A percentile compares a stretch with the other conserved stretches of the same genome.
These are phyloP conservation scores for Leishmania mexicana DNA, from an alignment of 208 protist genomes.

Conservation along the genomic window DNA sequence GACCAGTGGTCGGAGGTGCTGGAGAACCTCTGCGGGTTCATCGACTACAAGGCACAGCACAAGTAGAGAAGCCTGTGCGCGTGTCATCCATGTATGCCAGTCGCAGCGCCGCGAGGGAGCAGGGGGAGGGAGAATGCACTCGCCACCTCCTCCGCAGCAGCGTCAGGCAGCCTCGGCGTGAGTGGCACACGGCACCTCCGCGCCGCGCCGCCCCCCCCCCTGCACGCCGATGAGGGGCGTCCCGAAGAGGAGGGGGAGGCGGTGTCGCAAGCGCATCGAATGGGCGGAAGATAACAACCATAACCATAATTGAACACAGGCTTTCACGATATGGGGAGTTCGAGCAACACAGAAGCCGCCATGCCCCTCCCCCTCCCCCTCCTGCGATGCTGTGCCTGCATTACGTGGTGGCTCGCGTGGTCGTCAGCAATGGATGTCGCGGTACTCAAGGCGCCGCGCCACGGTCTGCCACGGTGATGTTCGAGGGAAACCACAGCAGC, in stretches of 20 bases:
- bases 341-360: not conserved
- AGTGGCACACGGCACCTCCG: not conserved
- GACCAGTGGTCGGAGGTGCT: slow-evolving; percentile 66
- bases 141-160: not conserved
- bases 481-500: not conserved
- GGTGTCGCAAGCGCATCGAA: not conserved
- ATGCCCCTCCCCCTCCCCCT: not conserved
- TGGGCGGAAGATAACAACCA: not conserved
- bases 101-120: not conserved
- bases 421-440: not conserved
- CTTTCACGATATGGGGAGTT: not conserved
- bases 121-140: not conserved
- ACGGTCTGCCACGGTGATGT: not conserved
- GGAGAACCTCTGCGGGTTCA: slow-evolving; percentile 73
- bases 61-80: slow-evolving; percentile 12
- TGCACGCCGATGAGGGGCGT: not conserved
- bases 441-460: not conserved
- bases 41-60: slow-evolving; percentile 67
- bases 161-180: slow-evolving; percentile 5
- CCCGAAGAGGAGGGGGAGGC: not conserved
- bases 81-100: not conserved
- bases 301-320: not conserved
- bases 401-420: not conserved
- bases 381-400: not conserved
- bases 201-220: no score